A percentile compares a stretch with the other conserved stretches of the same genome.
Evolutionary conservation across 2,329 filamentous ascomycete species (phyloP).

Genomic region (Aciculosporium take): DNA sequence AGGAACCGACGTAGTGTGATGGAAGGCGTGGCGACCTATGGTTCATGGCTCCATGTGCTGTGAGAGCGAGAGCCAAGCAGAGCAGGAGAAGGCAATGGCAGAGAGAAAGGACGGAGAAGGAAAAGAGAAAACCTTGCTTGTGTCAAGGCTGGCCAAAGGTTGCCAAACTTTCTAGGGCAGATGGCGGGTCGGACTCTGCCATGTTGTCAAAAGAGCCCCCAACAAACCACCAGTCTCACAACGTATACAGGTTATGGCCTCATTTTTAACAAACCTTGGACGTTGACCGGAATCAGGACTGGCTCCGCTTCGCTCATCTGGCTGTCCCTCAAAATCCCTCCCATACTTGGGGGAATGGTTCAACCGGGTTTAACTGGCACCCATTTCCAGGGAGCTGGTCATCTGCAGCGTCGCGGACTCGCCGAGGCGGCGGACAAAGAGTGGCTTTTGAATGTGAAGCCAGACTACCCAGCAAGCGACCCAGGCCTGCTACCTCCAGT

Average conservation of each 20-base stretch:
- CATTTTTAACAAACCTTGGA: background rate
- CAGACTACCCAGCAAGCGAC: no score
- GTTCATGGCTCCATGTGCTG: background rate
- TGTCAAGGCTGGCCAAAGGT: background rate
- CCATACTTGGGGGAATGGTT: background rate
- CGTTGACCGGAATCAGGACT: background rate
- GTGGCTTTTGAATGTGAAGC: background rate
- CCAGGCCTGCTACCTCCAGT: background rate
- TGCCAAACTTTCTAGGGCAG: background rate
- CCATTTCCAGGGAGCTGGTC: constrained; percentile 2
- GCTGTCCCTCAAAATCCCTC: background rate
- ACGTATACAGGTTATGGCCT: background rate
- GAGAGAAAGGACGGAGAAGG: background rate
- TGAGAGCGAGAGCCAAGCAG: background rate
- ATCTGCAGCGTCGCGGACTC: background rate
- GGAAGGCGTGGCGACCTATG: no score
- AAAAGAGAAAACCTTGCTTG: background rate
- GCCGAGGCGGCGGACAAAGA: background rate
- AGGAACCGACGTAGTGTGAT: constrained; percentile 1
- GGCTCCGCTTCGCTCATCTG: background rate
- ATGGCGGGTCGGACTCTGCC: background rate
- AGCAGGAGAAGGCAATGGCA: background rate
- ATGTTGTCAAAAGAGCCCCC: background rate
- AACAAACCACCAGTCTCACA: background rate
- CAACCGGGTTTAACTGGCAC: no score